Base-by-base conservation (phyloP, 2,329 filamentous ascomycete species). In the Colletotrichum simmondsii region DNA sequence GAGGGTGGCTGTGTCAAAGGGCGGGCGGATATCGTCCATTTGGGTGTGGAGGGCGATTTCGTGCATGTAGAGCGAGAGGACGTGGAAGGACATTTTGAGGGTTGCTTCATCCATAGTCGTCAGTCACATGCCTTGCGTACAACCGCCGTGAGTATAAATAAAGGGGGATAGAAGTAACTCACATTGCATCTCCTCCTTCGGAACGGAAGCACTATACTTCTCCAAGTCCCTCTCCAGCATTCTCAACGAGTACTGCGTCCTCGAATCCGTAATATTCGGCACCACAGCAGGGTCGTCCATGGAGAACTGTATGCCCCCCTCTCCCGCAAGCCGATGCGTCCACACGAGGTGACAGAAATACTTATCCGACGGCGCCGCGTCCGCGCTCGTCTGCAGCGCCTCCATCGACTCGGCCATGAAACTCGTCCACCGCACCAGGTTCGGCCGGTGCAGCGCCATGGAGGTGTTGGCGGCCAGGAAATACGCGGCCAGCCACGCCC, bases 41-140 rank as follows among this genome's bases (percentile, higher is more conserved):
- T 93, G 90, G 10, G 89, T 85, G 75, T 94, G 91, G 75, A 95
- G 89, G 3, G 90, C 91, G 66, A 94, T 90, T 80, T 95, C 94
- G 79, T 95, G 92, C 84, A 95, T 91, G 79, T 93, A 95, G 3
- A 95, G 84, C 74, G 87, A 92, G 46, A 94, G 80, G 2, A 92
- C 88, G 75, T 92, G 85, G 75, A 94, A 91, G 73, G 89, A 89
- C 75, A 95, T 87, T 22, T 85, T 83, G 58, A 95, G 84, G 0
- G 90, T 87, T n/a, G 89, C 92, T 92, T 49, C 19, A 78, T 70
- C 53, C 32, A 46, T 22, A 49, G 42, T 22, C 42, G 69, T 79
- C 49, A 79, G 77, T 49, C 16, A 37, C 8, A 4, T 28, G 14
- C 19, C 10, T 16, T 62, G 8, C 19, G 37, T 49, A 19, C 32